Conservation (phyloP, 495 filamentous ascomycete genomes). For the Penicillium steckii region DNA sequence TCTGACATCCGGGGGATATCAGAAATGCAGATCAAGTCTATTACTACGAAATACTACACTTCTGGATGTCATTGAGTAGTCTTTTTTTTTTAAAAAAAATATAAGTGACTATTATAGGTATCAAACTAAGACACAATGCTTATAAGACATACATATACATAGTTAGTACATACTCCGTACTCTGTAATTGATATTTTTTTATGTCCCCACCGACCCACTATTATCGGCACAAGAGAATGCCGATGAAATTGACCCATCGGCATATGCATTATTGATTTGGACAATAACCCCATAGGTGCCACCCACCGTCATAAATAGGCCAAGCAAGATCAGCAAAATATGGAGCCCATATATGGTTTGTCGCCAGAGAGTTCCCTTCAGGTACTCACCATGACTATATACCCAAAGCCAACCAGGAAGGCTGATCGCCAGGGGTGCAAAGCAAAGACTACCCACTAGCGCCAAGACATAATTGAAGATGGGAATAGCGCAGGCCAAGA, state of each 20-base stretch:
- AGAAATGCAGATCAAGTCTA: too few species aligned
- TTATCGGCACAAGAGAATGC: slow-evolving; percentile 46
- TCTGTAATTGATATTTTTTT: background rate
- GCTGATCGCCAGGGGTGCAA: slow-evolving; percentile 39
- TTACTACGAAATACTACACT: too few species aligned
- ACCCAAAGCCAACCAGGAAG: slow-evolving; percentile 50
- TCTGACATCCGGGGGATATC: too few species aligned
- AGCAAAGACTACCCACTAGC: slow-evolving; percentile 36
- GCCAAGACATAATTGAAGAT: slow-evolving; percentile 66
- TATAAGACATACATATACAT: too few species aligned
- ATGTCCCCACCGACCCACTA: slow-evolving; percentile 16
- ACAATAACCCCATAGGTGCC: slow-evolving; percentile 42
- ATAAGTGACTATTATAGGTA: too few species aligned
- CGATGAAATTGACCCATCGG: slow-evolving; percentile 32
- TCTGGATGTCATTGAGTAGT: too few species aligned
- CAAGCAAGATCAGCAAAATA: slow-evolving; percentile 32
- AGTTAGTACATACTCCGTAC: background rate
- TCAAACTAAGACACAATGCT: background rate
- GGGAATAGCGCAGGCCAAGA: slow-evolving; percentile 68
- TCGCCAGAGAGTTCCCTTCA: slow-evolving; percentile 19
- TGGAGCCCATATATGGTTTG: slow-evolving; percentile 22
- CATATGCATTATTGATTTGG: slow-evolving; percentile 39
- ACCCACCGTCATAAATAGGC: slow-evolving; percentile 37
- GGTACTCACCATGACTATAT: slow-evolving; percentile 38
- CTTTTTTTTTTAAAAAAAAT: too few species aligned